Conservation (phyloP, 768 basidiomycete genomes). For the Suillus subluteus region DNA sequence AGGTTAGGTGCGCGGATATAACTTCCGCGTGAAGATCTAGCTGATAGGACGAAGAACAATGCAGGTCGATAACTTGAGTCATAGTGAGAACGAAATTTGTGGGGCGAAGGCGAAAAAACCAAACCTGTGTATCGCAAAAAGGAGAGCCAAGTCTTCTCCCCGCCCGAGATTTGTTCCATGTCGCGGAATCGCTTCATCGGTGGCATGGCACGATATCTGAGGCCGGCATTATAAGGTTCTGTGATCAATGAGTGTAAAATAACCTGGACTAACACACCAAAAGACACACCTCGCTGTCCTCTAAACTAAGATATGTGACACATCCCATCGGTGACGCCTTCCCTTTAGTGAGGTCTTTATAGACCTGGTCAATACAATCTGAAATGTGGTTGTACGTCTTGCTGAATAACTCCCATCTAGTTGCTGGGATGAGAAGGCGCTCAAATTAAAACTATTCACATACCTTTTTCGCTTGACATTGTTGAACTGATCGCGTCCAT, state of each 20-base stretch:
- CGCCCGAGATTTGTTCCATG: conserved; percentile 98
- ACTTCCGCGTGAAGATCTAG: no score
- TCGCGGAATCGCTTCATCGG: conserved; percentile 99
- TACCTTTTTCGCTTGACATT: conserved; percentile 84
- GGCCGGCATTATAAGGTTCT: no score
- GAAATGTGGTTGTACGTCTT: conserved; percentile 97
- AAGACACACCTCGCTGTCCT: no score
- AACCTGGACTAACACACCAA: no score
- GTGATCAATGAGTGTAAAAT: no score
- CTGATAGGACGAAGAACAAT: conserved; percentile 97
- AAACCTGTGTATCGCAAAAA: conserved; percentile 96
- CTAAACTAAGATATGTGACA: conserved; percentile 93
- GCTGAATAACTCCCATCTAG: conserved; percentile 83
- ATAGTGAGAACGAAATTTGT: conserved; percentile 2
- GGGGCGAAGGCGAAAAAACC: conserved; percentile 11
- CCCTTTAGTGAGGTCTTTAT: conserved; percentile 97
- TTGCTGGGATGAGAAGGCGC: conserved; percentile 5
- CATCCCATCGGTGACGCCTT: conserved; percentile 94
- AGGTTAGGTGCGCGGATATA: no score
- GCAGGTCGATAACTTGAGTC: conserved; percentile 84
- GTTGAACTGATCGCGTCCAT: conserved; percentile 90
- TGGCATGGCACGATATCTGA: no score
- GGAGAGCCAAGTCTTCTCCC: conserved; percentile 97
- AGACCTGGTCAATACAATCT: no score
- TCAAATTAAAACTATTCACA: conserved; percentile 17